These are phyloP conservation scores for Yarrowia osloensis DNA, from an alignment of 805 yeast genomes.

Conservation along the genomic window DNA sequence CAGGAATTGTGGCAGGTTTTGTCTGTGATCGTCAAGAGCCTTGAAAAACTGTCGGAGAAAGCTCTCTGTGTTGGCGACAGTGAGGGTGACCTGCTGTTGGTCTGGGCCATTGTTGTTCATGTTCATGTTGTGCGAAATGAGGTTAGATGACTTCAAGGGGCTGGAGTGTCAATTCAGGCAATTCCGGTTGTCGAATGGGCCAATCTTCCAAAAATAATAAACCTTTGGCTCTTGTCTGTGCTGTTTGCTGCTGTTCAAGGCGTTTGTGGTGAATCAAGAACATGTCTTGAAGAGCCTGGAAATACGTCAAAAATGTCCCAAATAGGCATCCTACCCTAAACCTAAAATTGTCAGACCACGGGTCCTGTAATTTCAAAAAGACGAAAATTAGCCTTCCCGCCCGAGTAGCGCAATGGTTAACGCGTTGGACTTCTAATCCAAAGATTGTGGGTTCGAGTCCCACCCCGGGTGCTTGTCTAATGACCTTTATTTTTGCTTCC, in stretches of 20 bases:
- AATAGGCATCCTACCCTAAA: not conserved
- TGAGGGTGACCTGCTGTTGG: conserved; percentile 4
- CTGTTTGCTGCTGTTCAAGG: not conserved
- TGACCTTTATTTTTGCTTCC: not conserved
- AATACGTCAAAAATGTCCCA: conserved; percentile 4
- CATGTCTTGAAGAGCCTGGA: not conserved
- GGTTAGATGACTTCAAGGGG: not conserved
- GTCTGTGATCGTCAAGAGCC: conserved; percentile 41
- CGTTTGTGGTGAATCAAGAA: not conserved
- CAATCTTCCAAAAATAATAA: not conserved
- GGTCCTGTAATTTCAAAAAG: not conserved
- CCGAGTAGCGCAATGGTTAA: conserved; percentile 37
- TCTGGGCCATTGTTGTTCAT: not conserved
- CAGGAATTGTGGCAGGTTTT: conserved; percentile 37
- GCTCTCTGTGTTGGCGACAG: conserved; percentile 32
- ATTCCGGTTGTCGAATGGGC: not conserved
- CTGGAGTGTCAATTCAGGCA: not conserved
- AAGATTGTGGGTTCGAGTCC: conserved; percentile 40
- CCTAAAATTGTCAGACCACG: not conserved
- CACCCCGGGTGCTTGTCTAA: conserved; percentile 36
- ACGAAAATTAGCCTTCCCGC: not conserved
- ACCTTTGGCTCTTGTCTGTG: not conserved
- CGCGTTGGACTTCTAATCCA: conserved; percentile 36
- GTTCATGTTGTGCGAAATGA: not conserved
- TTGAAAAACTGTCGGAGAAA: conserved; percentile 41